Evolutionary conservation across 2,329 filamentous ascomycete genomes (phyloP).

Genomic region (Raffaelea albimanens): DNA sequence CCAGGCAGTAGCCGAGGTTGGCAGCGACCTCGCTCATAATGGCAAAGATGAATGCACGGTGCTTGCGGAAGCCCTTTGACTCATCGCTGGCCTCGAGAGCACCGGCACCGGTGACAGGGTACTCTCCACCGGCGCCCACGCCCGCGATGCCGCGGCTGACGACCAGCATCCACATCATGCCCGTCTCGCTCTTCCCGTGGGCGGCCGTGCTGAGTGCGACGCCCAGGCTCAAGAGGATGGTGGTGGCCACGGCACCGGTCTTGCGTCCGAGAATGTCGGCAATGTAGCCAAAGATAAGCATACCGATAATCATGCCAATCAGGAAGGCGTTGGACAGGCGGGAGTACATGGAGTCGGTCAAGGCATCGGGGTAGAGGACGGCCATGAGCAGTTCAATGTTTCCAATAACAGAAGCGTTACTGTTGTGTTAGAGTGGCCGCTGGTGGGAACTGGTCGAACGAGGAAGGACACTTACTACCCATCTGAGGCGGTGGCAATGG

Average conservation of each 20-base stretch:
- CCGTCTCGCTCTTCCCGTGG: conserved; percentile 24
- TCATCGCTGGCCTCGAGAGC: conserved; percentile 1
- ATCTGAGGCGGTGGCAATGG: conserved; percentile 35
- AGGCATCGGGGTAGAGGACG: conserved; percentile 29
- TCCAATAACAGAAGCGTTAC: conserved; percentile 34
- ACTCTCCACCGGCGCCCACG: conserved; percentile 28
- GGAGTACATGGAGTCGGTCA: conserved; percentile 34
- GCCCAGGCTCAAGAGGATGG: conserved; percentile 31
- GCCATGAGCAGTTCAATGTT: conserved; percentile 32
- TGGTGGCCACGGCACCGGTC: conserved; percentile 36
- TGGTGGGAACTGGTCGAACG: conserved; percentile 1
- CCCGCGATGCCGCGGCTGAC: conserved; percentile 29
- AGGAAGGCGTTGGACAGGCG: conserved; percentile 46
- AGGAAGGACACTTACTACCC: conserved; percentile 23
- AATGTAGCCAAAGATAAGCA: conserved; percentile 41
- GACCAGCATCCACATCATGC: conserved; percentile 43
- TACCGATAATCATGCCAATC: conserved; percentile 46
- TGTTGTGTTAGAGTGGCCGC: conserved; percentile 5
- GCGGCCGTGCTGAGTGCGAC: conserved; percentile 36
- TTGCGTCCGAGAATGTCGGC: conserved; percentile 40
- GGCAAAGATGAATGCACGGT: conserved; percentile 37
- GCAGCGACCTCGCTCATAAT: conserved; percentile 41
- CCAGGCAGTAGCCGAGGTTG: conserved; percentile 34
- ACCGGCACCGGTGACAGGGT: conserved; percentile 5
- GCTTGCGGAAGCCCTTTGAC: background rate